These are phyloP conservation scores for Luvunga scandens DNA, from an alignment of 345 rosid species.

Conservation along the genomic window DNA sequence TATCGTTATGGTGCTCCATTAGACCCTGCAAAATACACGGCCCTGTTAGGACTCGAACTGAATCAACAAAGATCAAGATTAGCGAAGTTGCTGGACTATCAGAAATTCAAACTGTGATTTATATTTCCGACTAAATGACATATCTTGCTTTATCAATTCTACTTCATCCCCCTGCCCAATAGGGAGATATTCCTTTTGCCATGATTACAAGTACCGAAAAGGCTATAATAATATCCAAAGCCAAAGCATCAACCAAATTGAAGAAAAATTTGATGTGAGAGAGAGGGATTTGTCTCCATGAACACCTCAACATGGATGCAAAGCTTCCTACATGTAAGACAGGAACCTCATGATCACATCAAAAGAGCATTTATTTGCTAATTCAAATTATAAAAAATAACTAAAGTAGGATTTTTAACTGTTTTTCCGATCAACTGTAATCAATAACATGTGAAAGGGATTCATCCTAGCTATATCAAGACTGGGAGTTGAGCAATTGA, in stretches of 20 bases:
- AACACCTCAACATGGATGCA: not conserved
- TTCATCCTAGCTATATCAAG: no score
- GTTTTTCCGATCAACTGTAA: no score
- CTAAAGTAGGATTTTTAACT: no score
- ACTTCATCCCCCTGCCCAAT: not conserved
- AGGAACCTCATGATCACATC: not conserved
- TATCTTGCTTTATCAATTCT: not conserved
- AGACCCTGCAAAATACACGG: constrained; percentile 22
- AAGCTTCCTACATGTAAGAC: not conserved
- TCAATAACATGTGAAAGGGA: no score
- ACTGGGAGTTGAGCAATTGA: no score
- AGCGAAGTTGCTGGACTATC: not conserved
- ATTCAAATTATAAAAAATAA: not conserved
- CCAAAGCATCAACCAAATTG: not conserved
- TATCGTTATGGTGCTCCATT: constrained; percentile 28
- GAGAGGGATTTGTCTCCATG: not conserved
- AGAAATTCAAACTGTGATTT: no score
- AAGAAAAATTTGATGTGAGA: not conserved
- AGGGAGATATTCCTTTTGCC: not conserved
- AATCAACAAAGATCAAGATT: not conserved
- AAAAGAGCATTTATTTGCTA: not conserved
- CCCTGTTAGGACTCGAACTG: no score
- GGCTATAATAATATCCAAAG: not conserved
- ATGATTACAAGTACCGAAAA: not conserved
- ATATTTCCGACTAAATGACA: not conserved